Base-by-base conservation (phyloP, 2,329 filamentous ascomycete genomes). In the Ceratocystis lukuohia region DNA sequence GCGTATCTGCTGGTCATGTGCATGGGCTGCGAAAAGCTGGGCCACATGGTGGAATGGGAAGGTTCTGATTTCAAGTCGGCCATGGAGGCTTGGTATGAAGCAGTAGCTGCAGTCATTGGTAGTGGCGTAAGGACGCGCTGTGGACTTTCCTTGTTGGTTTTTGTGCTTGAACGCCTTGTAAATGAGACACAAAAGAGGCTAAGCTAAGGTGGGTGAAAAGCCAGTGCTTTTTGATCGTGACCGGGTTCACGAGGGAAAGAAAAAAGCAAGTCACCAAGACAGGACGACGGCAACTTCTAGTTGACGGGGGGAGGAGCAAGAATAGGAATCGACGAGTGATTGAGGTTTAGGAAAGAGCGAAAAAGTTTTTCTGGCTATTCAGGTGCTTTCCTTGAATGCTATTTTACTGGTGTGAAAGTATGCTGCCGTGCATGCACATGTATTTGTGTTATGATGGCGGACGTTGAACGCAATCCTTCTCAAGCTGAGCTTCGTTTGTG, bases 41-140 rank as follows among this genome's bases (percentile, higher is more conserved):
- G 77, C 82, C 82, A 85, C 71, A 85, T 75, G 74, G 77, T 79
- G 71, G 79, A 77, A 75, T 84, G 82, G 73, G 79, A 75, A 72
- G 81, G 76, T 75, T 85, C 82, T 73, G 78, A 76, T 79, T 84
- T 84, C 77, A 85, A 74, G 74, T 84, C 82, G 80, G 82, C 81
- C 82, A 85, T 84, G 74, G 66, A 67, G 66, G 66, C 66, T 48
- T 56, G 62, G 45, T 67, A 67, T 15, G 66, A 67, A 28, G 62
- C 62, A 62, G 62, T 67, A 22, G 66, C 66, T 48, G 66, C 66
- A 61, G 66, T 67, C 64, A 66, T 65, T 61, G 33, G 57, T 25
- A 20, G n/a, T 61, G 56, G 53, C n/a, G 30, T 53, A 22, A 56
- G 25, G n/a, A 62, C 15, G 30, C 28, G 48, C 46, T 12, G 33